These are phyloP conservation scores for Nemania serpens DNA, from an alignment of 2,329 filamentous ascomycete genomes.

Conservation along the genomic window DNA sequence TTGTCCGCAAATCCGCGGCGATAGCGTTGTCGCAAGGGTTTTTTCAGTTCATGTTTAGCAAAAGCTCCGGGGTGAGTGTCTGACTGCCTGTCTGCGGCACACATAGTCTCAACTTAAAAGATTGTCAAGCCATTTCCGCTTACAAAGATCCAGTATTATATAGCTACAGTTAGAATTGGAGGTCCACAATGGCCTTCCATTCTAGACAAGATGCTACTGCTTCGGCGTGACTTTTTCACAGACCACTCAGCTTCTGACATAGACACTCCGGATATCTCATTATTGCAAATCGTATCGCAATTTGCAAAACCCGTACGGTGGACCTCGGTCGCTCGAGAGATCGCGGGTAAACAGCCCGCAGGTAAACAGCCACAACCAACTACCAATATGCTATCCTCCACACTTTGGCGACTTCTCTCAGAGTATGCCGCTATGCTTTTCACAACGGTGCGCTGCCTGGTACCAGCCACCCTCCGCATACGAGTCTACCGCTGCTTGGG, in stretches of 20 bases:
- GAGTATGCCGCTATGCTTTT: constrained; percentile 11
- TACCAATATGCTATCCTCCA: background rate
- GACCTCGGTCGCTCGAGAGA: constrained; percentile 11
- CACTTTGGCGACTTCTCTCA: constrained; percentile 5
- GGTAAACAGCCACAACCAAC: background rate
- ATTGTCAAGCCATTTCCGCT: constrained; percentile 2
- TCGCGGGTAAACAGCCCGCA: constrained; percentile 10
- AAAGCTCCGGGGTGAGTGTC: constrained; percentile 13
- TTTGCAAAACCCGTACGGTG: constrained; percentile 23
- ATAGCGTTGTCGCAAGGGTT: constrained; percentile 25
- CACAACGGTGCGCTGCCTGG: constrained; percentile 5
- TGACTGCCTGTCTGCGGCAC: constrained; percentile 7
- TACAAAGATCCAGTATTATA: constrained; percentile 5
- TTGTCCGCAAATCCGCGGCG: constrained; percentile 33
- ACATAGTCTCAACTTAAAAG: constrained; percentile 6
- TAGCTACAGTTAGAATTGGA: background rate
- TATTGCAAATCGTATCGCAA: constrained; percentile 13
- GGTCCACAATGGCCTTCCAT: constrained; percentile 4
- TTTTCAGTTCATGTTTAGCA: constrained; percentile 16
- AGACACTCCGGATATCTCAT: constrained; percentile 13
- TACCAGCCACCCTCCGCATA: constrained; percentile 11
- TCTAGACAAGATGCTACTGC: constrained; percentile 7
- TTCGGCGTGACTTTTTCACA: constrained; percentile 1
- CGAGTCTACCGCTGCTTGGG: constrained; percentile 14
- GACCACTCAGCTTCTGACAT: constrained; percentile 9